phyloP scores from a whole-genome alignment of 108 stramenopile genomes.

The Nitzschia palea region DNA sequence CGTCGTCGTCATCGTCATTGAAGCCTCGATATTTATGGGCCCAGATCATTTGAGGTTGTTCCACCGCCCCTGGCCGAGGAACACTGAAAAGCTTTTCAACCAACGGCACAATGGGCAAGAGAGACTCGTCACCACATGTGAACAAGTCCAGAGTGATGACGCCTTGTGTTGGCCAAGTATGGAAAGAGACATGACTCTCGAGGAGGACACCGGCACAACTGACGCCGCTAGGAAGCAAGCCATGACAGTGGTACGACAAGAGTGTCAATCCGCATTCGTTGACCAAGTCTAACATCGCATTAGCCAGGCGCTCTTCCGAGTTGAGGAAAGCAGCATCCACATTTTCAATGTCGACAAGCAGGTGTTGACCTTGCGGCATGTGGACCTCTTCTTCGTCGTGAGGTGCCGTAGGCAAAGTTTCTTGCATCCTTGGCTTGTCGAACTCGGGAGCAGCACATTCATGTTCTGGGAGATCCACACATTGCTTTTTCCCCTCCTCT shows the following conservation, averaged over 20 bases:
- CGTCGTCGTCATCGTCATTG: conserved; percentile 39
- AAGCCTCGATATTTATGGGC: conserved; percentile 73
- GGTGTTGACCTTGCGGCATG: conserved; percentile 75
- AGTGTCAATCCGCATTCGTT: conserved; percentile 54
- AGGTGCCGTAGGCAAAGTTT: background rate
- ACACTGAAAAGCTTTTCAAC: conserved; percentile 63
- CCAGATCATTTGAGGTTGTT: conserved; percentile 55
- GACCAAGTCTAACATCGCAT: conserved; percentile 64
- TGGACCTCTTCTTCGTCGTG: conserved; percentile 45
- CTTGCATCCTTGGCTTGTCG: background rate
- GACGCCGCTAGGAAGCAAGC: conserved; percentile 62
- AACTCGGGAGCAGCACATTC: background rate
- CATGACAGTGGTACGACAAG: conserved; percentile 76
- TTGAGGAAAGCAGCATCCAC: conserved; percentile 58
- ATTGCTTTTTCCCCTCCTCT: conserved; percentile 21
- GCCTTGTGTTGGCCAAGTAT: conserved; percentile 76
- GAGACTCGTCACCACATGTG: conserved; percentile 62
- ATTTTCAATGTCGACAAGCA: conserved; percentile 75
- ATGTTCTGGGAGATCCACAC: conserved; percentile 11
- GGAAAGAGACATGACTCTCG: conserved; percentile 77
- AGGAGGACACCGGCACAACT: conserved; percentile 72
- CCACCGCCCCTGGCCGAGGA: background rate
- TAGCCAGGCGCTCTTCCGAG: conserved; percentile 54
- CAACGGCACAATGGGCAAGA: conserved; percentile 63
- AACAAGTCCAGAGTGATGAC: conserved; percentile 80